Evolutionary conservation across 2,329 filamentous ascomycete genomes (phyloP).

Genomic region (Ophiostoma himal-ulmi): DNA sequence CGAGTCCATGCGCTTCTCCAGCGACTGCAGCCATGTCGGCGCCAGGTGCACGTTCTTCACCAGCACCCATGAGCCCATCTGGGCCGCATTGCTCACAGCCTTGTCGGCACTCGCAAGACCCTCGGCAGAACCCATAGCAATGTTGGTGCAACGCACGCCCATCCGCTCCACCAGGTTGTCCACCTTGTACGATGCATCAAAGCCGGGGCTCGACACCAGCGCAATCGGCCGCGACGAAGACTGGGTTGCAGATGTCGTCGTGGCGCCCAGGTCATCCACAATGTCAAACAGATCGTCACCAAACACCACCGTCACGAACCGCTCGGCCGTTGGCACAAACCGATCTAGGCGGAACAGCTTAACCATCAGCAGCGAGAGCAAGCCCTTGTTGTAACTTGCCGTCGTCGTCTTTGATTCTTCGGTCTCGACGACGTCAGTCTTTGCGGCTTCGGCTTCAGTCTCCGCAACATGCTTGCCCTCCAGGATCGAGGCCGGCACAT

Average conservation of each 20-base stretch:
- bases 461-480: slow-evolving; percentile 46
- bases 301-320: slow-evolving; percentile 83
- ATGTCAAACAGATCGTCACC: slow-evolving; percentile 76
- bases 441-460: background rate
- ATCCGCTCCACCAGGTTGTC: slow-evolving; percentile 85
- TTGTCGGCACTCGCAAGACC: slow-evolving; percentile 89
- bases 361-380: slow-evolving; percentile 80
- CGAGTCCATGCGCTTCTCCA: slow-evolving; percentile 93
- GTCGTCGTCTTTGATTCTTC: background rate
- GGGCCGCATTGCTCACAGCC: slow-evolving; percentile 85
- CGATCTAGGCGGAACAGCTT: slow-evolving; percentile 94
- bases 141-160: slow-evolving; percentile 81
- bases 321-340: slow-evolving; percentile 86
- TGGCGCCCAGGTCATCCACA: slow-evolving; percentile 77
- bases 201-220: slow-evolving; percentile 89
- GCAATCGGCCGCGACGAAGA: slow-evolving; percentile 80
- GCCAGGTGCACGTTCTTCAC: slow-evolving; percentile 98
- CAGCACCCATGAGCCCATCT: slow-evolving; percentile 89
- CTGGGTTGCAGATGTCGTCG: slow-evolving; percentile 80
- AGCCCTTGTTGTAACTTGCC: slow-evolving; percentile 60
- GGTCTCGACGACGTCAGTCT: background rate
- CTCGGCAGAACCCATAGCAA: slow-evolving; percentile 98
- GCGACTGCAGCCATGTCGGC: slow-evolving; percentile 90
- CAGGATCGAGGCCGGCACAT: slow-evolving; percentile 71
- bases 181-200: slow-evolving; percentile 98